Evolutionary conservation across 2,329 filamentous ascomycete species (phyloP), one percentile per base, ranked within the genome.

Genomic region (Aspergillus eucalypticola): DNA sequence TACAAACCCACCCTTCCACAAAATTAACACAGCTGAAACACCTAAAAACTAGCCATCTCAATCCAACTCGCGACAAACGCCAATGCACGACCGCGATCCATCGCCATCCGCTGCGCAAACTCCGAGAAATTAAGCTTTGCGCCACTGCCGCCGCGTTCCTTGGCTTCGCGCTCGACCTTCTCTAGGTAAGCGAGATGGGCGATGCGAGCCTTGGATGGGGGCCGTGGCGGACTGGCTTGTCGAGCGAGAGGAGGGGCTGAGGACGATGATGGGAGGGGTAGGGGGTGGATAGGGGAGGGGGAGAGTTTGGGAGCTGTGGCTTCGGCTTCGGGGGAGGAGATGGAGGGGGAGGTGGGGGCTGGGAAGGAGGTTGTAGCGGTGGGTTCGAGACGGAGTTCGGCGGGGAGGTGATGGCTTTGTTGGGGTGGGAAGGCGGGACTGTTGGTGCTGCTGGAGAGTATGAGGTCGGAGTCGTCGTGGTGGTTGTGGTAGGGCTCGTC

Each of bases 31-130:
- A n/a, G n/a, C n/a, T n/a, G n/a, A n/a, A n/a, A 41, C 17, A 46
- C n/a, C 60, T 65, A 86, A 71, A 88, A 85, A 73, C 82, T 81
- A 68, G 85, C 85, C 82, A 86, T 82, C 64, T 97, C 93, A 75
- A 97, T 91, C 94, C 94, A 98, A 69, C 87, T 91, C 61, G 91
- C 91, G 50, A 97, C 82, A 75, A 96, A 94, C 66, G 91, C 90
- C 62, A 93, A 82, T 56, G 88, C 79, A 71, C 87, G 86, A 23
- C 86, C 85, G 65, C 88, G 85, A 64, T 87, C 83, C n/a, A 82
- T 82, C 67, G 87, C 86, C 79, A 95, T 91, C 53, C 89, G 88
- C 41, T 80, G 79, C 69, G 91, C 88, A 75, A 98, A 96, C 75
- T 98, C 95, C 1, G 84, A 82, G 65, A 88, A 93, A 70, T 78